Evolutionary conservation across 768 basidiomycete species (phyloP).

Genomic region (Hericium erinaceus): DNA sequence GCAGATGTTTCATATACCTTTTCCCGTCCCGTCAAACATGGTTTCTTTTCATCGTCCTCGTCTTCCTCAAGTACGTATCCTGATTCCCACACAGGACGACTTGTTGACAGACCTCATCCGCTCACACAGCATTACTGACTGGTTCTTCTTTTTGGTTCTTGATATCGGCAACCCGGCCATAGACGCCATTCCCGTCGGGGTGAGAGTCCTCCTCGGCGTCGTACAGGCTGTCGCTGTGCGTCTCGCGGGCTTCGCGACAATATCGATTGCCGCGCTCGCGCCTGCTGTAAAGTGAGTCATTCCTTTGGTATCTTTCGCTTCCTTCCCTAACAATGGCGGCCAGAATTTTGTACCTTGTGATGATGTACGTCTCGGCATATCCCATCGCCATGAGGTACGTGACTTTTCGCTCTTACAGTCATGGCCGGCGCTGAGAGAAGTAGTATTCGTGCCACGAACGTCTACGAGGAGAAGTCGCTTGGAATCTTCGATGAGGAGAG

Average conservation of each 20-base stretch:
- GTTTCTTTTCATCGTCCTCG: constrained; percentile 68
- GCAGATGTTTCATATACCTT: constrained; percentile 82
- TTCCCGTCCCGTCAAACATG: constrained; percentile 92
- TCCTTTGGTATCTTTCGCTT: no score
- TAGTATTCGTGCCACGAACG: constrained; percentile 36
- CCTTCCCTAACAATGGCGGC: constrained; percentile 3
- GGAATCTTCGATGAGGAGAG: constrained; percentile 34
- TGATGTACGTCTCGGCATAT: constrained; percentile 79
- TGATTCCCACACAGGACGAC: not conserved
- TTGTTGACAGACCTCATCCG: not conserved
- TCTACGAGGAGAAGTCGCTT: constrained; percentile 46
- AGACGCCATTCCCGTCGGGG: constrained; percentile 58
- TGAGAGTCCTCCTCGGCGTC: constrained; percentile 61
- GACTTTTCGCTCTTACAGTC: no score
- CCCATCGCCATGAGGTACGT: constrained; percentile 68
- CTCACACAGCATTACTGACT: constrained; percentile 60
- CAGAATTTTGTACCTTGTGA: constrained; percentile 78
- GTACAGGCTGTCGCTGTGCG: constrained; percentile 77
- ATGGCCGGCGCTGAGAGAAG: no score
- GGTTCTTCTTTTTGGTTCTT: constrained; percentile 81
- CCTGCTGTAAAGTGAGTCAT: constrained; percentile 83
- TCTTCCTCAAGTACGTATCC: constrained; percentile 55
- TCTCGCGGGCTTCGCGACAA: constrained; percentile 76
- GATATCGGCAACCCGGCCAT: constrained; percentile 76
- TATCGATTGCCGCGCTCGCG: constrained; percentile 59